Evolutionary conservation across 2,329 filamentous ascomycete genomes (phyloP).

Genomic region (Madurella mycetomatis): DNA sequence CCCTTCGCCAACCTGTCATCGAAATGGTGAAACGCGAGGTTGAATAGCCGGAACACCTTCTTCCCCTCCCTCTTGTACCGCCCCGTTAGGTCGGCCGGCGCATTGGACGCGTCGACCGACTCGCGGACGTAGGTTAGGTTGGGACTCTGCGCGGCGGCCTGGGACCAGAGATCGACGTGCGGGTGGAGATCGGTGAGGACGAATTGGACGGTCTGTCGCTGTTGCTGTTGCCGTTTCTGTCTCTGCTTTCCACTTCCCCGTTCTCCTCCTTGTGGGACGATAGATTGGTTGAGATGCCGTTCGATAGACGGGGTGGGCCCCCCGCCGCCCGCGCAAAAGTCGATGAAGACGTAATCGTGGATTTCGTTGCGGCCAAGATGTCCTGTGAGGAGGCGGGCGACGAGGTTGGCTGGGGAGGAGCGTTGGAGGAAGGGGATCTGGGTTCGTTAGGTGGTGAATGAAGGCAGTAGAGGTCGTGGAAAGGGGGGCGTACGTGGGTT

Average conservation of each 20-base stretch:
- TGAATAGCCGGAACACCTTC: conserved; percentile 65
- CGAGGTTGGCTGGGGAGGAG: conserved; percentile 55
- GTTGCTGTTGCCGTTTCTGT: too few species aligned
- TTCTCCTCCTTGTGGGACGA: conserved; percentile 17
- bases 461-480: background rate
- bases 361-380: conserved; percentile 43
- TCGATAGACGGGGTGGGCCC: conserved; percentile 66
- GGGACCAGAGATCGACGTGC: conserved; percentile 56
- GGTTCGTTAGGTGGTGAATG: background rate
- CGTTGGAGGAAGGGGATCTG: conserved; percentile 50
- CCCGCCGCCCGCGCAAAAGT: conserved; percentile 72
- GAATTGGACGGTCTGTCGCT: conserved; percentile 44
- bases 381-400: conserved; percentile 51
- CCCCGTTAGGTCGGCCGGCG: conserved; percentile 46
- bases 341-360: conserved; percentile 59
- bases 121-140: conserved; percentile 56
- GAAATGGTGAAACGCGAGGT: conserved; percentile 74
- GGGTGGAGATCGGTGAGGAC: conserved; percentile 64
- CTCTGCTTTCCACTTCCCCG: background rate
- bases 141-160: conserved; percentile 46
- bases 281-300: conserved; percentile 50
- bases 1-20: conserved; percentile 56
- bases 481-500: conserved; percentile 37
- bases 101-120: conserved; percentile 61
- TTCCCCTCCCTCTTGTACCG: conserved; percentile 32